Base-by-base conservation (phyloP, 2,329 filamentous ascomycete species). In the Diaporthe aspalathi region DNA sequence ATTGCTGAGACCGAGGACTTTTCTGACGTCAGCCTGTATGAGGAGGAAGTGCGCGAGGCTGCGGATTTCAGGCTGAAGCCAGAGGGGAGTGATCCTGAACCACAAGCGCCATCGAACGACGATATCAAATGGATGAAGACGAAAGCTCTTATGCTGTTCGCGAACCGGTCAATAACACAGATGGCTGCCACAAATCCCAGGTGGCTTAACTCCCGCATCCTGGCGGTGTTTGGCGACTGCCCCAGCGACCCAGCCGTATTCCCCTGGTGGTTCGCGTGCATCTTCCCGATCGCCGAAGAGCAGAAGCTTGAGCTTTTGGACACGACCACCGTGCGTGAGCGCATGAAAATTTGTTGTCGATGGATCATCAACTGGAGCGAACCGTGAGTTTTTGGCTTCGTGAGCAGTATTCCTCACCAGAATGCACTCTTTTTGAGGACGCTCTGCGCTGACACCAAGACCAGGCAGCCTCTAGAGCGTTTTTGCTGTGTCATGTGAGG, bases 191-290 rank as follows among this genome's bases (percentile, higher is more conserved):
- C 90, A 67, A 93, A 91, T 71, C 92, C 91, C 0, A 87, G 88
- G 0, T 97, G 94, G 94, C 84, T 97, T 35, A 89, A 93, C 69
- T 87, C 90, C 50, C 88, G 91, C 11, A 91, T 95, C 43, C 83
- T 95, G 38, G 83, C 89, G 40, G 90, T 93, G 7, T 96, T 95
- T 74, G 94, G 94, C 16, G 89, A 92, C 71, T 92, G 91, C 24
- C 94, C 94, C 0, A 84, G 88, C 20, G 93, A 97, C 76, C 91
- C 94, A 0, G 91, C 91, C 3, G 80, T 89, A 1, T 96, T 97
- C 75, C 93, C 94, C 0, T 97, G 94, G 87, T 98, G 95, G 95
- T 92, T 97, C 75, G 94, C 93, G 12, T 93, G 90, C 77, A 90
- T 96, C 24, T 81, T 97, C 16, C 94, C 94, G 0, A 90, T 96